A percentile compares a stretch with the other conserved stretches of the same genome.
Evolutionary conservation across 257 asterid genomes (phyloP).

Genomic region (Pogostemon cablin): DNA sequence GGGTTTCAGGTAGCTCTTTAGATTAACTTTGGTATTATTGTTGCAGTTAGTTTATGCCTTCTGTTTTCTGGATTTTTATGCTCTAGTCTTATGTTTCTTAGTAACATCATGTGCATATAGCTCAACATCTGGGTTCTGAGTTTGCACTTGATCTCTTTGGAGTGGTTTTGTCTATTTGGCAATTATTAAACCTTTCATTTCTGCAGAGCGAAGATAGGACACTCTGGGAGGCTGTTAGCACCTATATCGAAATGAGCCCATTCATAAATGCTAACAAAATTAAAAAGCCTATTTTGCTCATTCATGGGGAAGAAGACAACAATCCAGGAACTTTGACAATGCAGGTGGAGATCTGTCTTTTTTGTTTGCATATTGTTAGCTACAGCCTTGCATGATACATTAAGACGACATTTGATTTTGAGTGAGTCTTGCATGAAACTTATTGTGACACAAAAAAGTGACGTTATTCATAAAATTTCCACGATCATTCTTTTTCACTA

Average conservation of each 20-base stretch:
- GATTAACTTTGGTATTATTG: not conserved
- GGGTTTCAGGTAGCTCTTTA: conserved; percentile 84
- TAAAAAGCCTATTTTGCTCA: conserved; percentile 91
- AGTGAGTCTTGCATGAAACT: too few relatives aligned
- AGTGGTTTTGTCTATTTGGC: conserved; percentile 13
- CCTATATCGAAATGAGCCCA: conserved; percentile 93
- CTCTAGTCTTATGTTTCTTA: not conserved
- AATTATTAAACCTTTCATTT: conserved; percentile 21
- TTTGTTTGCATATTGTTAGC: conserved; percentile 23
- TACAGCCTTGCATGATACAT: not conserved
- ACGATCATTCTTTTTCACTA: too few relatives aligned
- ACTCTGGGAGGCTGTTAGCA: conserved; percentile 91
- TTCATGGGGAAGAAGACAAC: conserved; percentile 99
- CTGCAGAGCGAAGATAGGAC: conserved; percentile 93
- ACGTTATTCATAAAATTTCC: too few relatives aligned
- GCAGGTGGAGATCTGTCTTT: conserved; percentile 63
- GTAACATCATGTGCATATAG: not conserved
- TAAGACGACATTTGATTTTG: not conserved
- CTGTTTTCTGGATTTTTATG: not conserved
- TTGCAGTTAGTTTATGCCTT: not conserved
- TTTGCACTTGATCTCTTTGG: conserved; percentile 15
- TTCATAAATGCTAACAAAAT: conserved; percentile 92
- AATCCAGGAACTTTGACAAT: conserved; percentile 96
- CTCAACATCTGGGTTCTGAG: conserved; percentile 2
- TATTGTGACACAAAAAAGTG: too few relatives aligned